Evolutionary conservation across 2,329 filamentous ascomycete species (phyloP).

Genomic region (Monosporascus sp.): DNA sequence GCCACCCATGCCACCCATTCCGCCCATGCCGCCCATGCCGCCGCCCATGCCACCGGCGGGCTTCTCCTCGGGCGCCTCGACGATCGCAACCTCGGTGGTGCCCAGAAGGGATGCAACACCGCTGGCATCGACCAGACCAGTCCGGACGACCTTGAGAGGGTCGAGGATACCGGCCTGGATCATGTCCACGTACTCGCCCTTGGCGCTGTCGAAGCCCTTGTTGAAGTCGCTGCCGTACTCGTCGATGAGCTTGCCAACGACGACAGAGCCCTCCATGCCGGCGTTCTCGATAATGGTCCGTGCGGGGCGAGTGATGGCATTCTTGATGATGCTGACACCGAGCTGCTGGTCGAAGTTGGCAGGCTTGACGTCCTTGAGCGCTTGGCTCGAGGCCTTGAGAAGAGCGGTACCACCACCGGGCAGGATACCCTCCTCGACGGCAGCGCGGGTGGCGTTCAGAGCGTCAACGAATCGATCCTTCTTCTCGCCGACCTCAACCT

Average conservation of each 20-base stretch:
- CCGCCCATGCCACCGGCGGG: constrained; percentile 60
- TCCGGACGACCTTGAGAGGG: constrained; percentile 98
- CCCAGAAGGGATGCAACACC: constrained; percentile 95
- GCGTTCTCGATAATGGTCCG: constrained; percentile 97
- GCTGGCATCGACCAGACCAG: constrained; percentile 87
- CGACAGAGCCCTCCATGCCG: constrained; percentile 88
- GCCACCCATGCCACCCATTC: constrained; percentile 46
- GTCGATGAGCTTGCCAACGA: constrained; percentile 96
- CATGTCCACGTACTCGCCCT: constrained; percentile 99
- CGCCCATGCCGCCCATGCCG: constrained; percentile 48
- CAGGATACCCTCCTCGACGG: constrained; percentile 98
- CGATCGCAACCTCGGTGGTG: constrained; percentile 96
- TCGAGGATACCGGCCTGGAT: constrained; percentile 94
- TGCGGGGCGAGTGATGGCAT: constrained; percentile 91
- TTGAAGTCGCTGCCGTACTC: constrained; percentile 92
- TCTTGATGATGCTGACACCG: constrained; percentile 96
- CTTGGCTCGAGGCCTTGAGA: constrained; percentile 92
- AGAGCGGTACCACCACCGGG: constrained; percentile 97
- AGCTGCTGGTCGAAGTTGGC: constrained; percentile 99
- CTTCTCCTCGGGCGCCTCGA: constrained; percentile 95
- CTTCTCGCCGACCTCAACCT: constrained; percentile 99
- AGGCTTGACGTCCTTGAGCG: constrained; percentile 74
- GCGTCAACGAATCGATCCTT: constrained; percentile 99
- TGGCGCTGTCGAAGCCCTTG: constrained; percentile 94
- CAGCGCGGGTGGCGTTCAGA: constrained; percentile 93